Evolutionary conservation across 495 filamentous ascomycete species (phyloP).

Genomic region (Friedmanniomyces endolithicus): DNA sequence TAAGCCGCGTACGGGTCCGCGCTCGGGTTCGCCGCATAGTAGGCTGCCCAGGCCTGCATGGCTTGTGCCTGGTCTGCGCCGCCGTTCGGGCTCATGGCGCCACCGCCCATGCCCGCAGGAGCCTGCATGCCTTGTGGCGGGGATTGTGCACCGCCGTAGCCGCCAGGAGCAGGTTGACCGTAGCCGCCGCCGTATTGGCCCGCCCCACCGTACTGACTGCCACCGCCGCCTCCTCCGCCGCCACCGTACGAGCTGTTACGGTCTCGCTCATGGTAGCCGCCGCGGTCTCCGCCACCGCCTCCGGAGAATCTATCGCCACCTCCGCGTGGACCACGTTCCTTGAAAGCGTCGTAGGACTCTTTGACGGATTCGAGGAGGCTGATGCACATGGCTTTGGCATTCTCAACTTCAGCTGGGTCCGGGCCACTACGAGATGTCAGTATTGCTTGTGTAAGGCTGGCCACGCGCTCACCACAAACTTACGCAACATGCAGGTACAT

Average conservation of each 20-base stretch:
- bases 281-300: conserved; percentile 15
- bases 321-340: conserved; percentile 45
- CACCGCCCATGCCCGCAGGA: conserved; percentile 25
- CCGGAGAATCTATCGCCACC: conserved; percentile 2
- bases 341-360: conserved; percentile 78
- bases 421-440: conserved; percentile 50
- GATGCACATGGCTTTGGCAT: conserved; percentile 75
- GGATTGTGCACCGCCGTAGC: conserved; percentile 17
- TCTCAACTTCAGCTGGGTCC: conserved; percentile 71
- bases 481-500: conserved; percentile 96
- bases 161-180: not conserved
- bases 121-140: conserved; percentile 20
- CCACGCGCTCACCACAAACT: conserved; percentile 24
- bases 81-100: not conserved
- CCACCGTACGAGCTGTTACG: conserved; percentile 21
- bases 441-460: not conserved
- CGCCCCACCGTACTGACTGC: not conserved
- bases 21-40: conserved; percentile 77
- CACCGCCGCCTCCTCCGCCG: conserved; percentile 3
- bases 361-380: conserved; percentile 74
- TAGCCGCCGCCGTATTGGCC: not conserved
- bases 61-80: not conserved
- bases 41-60: conserved; percentile 32
- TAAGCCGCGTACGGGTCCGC: conserved; percentile 84
- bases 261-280: conserved; percentile 19